A percentile compares a stretch with the other conserved stretches of the same genome.
phyloP scores from a whole-genome alignment of 768 basidiomycete species.

The Sporobolomyces roseus region DNA sequence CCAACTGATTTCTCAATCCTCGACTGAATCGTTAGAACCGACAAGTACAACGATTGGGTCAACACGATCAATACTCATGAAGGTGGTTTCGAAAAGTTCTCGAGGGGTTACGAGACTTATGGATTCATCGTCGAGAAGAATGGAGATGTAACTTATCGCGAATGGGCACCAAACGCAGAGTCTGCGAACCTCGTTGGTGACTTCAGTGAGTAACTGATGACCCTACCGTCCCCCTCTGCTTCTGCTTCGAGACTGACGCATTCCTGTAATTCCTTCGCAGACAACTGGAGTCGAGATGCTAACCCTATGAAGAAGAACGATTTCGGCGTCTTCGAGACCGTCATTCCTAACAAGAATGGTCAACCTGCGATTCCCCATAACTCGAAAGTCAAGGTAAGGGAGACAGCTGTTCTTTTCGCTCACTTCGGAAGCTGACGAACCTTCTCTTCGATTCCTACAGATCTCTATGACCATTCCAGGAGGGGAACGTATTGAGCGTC shows the following conservation, averaged over 20 bases:
- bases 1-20: not conserved
- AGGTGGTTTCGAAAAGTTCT: slow-evolving; percentile 76
- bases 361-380: slow-evolving; percentile 85
- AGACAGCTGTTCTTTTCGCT: not conserved
- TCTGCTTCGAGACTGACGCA: too few relatives aligned
- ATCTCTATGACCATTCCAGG: slow-evolving; percentile 83
- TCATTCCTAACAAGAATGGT: slow-evolving; percentile 65
- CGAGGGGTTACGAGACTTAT: slow-evolving; percentile 68
- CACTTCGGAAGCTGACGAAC: not conserved
- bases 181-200: slow-evolving; percentile 87
- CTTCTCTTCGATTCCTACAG: too few relatives aligned
- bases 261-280: slow-evolving; percentile 54
- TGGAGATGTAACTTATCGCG: slow-evolving; percentile 74
- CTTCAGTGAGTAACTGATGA: slow-evolving; percentile 74
- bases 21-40: slow-evolving; percentile 42
- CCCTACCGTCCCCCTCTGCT: too few relatives aligned
- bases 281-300: slow-evolving; percentile 77
- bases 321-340: slow-evolving; percentile 87
- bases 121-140: slow-evolving; percentile 70
- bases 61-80: slow-evolving; percentile 54
- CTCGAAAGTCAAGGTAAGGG: slow-evolving; percentile 80
- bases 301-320: slow-evolving; percentile 80
- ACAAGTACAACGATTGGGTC: slow-evolving; percentile 46
- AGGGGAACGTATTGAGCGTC: slow-evolving; percentile 77
- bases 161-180: slow-evolving; percentile 90